These are phyloP conservation scores for Colletotrichum echinochloae DNA, from an alignment of 2,329 filamentous ascomycete genomes.

Conservation along the genomic window DNA sequence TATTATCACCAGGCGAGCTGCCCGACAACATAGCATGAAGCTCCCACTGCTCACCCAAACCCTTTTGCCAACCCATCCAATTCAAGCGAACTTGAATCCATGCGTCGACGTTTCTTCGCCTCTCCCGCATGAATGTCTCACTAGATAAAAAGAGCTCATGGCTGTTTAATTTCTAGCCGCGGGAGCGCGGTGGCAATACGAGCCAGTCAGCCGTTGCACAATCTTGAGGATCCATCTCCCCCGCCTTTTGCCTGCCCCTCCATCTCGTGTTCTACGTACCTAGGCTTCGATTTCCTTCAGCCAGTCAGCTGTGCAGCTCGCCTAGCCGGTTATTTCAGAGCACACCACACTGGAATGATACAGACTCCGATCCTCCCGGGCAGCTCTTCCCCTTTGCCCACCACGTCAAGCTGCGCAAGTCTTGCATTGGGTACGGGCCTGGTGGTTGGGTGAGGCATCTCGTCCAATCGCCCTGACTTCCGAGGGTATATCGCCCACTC, in stretches of 20 bases:
- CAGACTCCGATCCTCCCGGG: slow-evolving; percentile 27
- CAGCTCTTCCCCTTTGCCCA: slow-evolving; percentile 18
- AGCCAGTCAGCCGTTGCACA: slow-evolving; percentile 20
- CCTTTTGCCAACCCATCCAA: background rate
- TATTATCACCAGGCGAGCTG: background rate
- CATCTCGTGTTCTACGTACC: slow-evolving; percentile 17
- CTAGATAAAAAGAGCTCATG: background rate
- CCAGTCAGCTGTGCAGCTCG: slow-evolving; percentile 27
- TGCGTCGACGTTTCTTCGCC: background rate
- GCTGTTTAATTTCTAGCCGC: background rate
- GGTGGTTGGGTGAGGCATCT: background rate
- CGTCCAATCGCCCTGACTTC: slow-evolving; percentile 30
- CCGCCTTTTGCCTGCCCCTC: slow-evolving; percentile 24
- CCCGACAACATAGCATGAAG: background rate
- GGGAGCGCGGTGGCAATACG: slow-evolving; percentile 1
- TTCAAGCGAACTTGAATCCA: background rate
- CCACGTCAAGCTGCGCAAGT: slow-evolving; percentile 36
- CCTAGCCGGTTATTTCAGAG: slow-evolving; percentile 21
- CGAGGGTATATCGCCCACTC: background rate
- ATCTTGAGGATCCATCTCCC: slow-evolving; percentile 14
- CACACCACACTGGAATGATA: background rate
- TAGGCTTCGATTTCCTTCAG: slow-evolving; percentile 1
- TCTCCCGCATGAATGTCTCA: background rate
- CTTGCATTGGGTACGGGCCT: slow-evolving; percentile 1
- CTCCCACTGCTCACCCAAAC: background rate